These are phyloP conservation scores for Gardenia jasminoides DNA, from an alignment of 257 asterid genomes.

Conservation along the genomic window DNA sequence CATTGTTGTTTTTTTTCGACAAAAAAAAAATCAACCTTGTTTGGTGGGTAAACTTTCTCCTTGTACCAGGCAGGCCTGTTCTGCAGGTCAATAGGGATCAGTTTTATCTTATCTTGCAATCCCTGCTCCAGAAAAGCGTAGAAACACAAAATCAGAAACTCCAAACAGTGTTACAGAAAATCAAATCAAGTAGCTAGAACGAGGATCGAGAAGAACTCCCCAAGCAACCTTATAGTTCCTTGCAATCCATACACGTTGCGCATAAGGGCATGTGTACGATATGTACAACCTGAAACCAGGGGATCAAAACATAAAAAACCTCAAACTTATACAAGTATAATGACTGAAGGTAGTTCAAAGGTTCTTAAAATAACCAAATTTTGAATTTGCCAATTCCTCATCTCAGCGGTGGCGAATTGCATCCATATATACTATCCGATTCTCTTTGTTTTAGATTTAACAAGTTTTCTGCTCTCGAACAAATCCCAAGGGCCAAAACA, in stretches of 20 bases:
- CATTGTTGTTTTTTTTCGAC: no score
- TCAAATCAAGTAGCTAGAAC: background rate
- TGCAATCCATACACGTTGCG: constrained; percentile 85
- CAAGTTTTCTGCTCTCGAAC: background rate
- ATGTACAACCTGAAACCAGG: constrained; percentile 66
- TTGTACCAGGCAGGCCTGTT: constrained; percentile 91
- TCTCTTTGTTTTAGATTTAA: background rate
- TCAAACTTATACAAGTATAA: background rate
- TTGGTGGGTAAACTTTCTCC: constrained; percentile 80
- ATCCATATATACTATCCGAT: background rate
- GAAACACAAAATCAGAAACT: background rate
- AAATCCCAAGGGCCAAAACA: background rate
- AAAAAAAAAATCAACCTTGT: no score
- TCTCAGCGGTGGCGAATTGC: background rate
- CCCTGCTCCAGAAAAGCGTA: constrained; percentile 43
- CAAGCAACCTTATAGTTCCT: constrained; percentile 68
- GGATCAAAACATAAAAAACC: constrained; percentile 14
- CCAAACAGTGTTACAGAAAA: background rate
- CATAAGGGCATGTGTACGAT: constrained; percentile 79
- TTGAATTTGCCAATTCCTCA: background rate
- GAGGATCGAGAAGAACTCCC: background rate
- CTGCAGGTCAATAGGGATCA: constrained; percentile 76
- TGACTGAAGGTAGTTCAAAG: background rate
- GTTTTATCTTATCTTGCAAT: constrained; percentile 59
- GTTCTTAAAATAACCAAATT: background rate